Percentiles rank a stretch among this genome's conserved stretches.
Evolutionary conservation across 768 basidiomycete species (phyloP).

Genomic region (Phylloporus rhodoxanthus): DNA sequence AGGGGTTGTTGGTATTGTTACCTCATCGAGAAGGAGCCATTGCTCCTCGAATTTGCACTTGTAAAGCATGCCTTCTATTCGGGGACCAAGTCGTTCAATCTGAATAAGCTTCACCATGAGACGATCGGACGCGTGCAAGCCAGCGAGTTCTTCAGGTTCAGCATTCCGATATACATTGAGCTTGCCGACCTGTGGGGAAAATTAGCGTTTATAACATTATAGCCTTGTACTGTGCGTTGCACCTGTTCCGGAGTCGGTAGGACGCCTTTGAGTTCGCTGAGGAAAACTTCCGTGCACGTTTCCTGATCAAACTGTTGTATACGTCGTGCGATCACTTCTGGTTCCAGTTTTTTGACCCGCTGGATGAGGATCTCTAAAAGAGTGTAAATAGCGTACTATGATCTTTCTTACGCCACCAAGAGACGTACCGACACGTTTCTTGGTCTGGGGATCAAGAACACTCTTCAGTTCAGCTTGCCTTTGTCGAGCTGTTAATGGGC

Average conservation of each 20-base stretch:
- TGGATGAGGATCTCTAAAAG: slow-evolving; percentile 84
- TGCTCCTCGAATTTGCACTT: slow-evolving; percentile 84
- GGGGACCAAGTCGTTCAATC: slow-evolving; percentile 79
- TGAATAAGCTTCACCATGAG: slow-evolving; percentile 97
- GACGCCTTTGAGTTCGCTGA: slow-evolving; percentile 82
- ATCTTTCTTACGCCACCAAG: neutral
- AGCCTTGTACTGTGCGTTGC: slow-evolving; percentile 4
- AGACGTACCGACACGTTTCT: slow-evolving; percentile 85
- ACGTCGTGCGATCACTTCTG: slow-evolving; percentile 78
- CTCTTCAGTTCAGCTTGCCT: slow-evolving; percentile 87
- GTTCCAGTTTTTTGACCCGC: slow-evolving; percentile 73
- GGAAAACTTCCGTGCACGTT: slow-evolving; percentile 82
- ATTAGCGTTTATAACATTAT: neutral
- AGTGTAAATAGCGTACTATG: neutral
- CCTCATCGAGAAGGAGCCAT: slow-evolving; percentile 76
- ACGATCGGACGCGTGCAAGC: slow-evolving; percentile 90
- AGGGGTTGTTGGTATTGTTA: slow-evolving; percentile 21
- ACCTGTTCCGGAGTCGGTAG: slow-evolving; percentile 91
- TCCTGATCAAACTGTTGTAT: slow-evolving; percentile 85
- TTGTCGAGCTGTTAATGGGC: slow-evolving; percentile 54
- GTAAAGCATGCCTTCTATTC: slow-evolving; percentile 96
- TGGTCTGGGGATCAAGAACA: slow-evolving; percentile 84
- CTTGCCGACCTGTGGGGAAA: slow-evolving; percentile 63
- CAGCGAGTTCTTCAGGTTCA: slow-evolving; percentile 78
- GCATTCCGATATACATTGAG: slow-evolving; percentile 85